A percentile compares a stretch with the other conserved stretches of the same genome.
Conservation (phyloP, 345 rosid species). For the Ceriops tagal region DNA sequence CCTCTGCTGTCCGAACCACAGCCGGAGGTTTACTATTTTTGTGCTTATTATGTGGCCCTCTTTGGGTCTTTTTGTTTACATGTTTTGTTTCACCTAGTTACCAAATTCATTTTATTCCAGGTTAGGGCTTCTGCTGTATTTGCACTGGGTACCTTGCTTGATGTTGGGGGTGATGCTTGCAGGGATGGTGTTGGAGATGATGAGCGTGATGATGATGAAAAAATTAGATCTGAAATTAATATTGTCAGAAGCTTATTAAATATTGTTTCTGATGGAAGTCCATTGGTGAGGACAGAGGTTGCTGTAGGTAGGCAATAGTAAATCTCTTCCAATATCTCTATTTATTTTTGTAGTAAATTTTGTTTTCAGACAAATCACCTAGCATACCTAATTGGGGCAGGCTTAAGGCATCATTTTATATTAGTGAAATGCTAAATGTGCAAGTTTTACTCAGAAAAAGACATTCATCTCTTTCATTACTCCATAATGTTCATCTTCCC, state of each 20-base stretch:
- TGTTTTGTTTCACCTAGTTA: conserved; percentile 13
- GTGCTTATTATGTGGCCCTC: background rate
- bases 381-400: too few relatives aligned
- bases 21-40: conserved; percentile 69
- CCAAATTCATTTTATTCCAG: conserved; percentile 43
- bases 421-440: too few relatives aligned
- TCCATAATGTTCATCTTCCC: background rate
- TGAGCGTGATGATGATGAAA: conserved; percentile 95
- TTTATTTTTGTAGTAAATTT: background rate
- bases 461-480: background rate
- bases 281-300: conserved; percentile 97
- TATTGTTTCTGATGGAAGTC: conserved; percentile 94
- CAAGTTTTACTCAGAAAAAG: too few relatives aligned
- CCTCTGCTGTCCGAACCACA: conserved; percentile 80
- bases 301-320: conserved; percentile 73
- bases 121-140: conserved; percentile 98
- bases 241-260: conserved; percentile 72
- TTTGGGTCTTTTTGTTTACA: background rate
- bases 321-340: background rate
- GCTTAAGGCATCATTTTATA: too few relatives aligned
- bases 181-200: conserved; percentile 69
- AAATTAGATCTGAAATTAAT: conserved; percentile 72
- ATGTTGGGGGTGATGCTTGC: conserved; percentile 69
- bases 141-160: conserved; percentile 91
- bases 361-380: background rate